These are phyloP conservation scores for Amphicarpaea edgeworthii DNA, from an alignment of 306 rosid genomes.

Conservation along the genomic window DNA sequence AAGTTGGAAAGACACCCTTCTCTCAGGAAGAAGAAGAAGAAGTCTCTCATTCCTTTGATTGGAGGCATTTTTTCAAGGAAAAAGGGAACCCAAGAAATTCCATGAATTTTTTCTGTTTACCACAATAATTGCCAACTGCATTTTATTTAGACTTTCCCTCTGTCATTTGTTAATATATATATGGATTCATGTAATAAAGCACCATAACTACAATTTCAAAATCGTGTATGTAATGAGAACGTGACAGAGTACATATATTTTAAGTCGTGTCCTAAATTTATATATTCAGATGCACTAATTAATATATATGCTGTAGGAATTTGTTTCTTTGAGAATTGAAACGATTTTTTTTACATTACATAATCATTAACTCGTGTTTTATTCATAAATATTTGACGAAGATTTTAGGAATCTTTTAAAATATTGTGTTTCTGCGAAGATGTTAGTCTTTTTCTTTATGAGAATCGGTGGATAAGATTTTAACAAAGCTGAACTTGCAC, in stretches of 20 bases:
- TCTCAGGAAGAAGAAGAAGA: conserved; percentile 75
- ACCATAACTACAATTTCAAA: not conserved
- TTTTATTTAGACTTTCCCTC: conserved; percentile 28
- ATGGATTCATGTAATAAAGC: conserved; percentile 40
- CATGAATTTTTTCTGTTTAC: conserved; percentile 46
- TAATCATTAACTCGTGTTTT: too few relatives aligned
- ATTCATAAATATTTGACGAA: too few relatives aligned
- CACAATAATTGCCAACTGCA: conserved; percentile 38
- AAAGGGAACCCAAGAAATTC: conserved; percentile 55
- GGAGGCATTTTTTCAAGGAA: conserved; percentile 78
- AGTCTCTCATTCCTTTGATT: conserved; percentile 67
- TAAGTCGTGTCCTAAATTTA: too few relatives aligned
- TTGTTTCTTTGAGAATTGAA: too few relatives aligned
- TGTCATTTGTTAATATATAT: too few relatives aligned
- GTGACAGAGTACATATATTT: not conserved
- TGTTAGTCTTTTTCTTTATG: not conserved
- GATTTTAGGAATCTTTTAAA: too few relatives aligned
- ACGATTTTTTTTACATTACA: too few relatives aligned
- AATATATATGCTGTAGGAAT: too few relatives aligned
- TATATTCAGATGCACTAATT: too few relatives aligned
- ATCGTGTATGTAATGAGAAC: not conserved
- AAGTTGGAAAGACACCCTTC: conserved; percentile 77
- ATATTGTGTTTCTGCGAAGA: too few relatives aligned
- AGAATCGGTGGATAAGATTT: too few relatives aligned
- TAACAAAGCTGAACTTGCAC: not conserved